Evolutionary conservation across 2,329 filamentous ascomycete genomes (phyloP).

Genomic region (Hypoxylon rubiginosum): DNA sequence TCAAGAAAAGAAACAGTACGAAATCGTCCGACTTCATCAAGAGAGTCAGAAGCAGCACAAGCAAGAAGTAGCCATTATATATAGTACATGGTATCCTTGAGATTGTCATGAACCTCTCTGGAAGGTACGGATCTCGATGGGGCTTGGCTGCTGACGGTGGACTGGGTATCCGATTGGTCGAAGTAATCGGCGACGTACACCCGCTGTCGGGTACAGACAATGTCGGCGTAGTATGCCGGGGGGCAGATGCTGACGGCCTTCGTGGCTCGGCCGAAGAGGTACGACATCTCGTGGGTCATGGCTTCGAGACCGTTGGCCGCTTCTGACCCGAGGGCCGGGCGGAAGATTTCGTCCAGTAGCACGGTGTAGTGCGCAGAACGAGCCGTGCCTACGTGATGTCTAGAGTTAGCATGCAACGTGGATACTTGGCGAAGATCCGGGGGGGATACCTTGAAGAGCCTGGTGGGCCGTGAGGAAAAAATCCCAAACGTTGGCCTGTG

Average conservation of each 20-base stretch:
- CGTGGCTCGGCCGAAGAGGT: slow-evolving; percentile 87
- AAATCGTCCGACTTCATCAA: neutral
- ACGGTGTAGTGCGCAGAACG: slow-evolving; percentile 89
- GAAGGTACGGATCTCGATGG: slow-evolving; percentile 28
- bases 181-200: slow-evolving; percentile 77
- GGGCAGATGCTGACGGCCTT: slow-evolving; percentile 90
- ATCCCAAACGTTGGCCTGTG: slow-evolving; percentile 81
- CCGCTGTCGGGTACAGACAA: slow-evolving; percentile 83
- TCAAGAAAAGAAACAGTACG: neutral
- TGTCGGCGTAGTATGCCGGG: slow-evolving; percentile 90
- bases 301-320: slow-evolving; percentile 78
- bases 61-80: slow-evolving; percentile 54
- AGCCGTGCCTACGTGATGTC: slow-evolving; percentile 67
- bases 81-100: slow-evolving; percentile 69
- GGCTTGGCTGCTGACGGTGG: slow-evolving; percentile 20
- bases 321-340: slow-evolving; percentile 46
- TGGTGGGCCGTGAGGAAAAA: slow-evolving; percentile 88
- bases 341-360: slow-evolving; percentile 77
- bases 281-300: slow-evolving; percentile 84
- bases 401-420: slow-evolving; percentile 13
- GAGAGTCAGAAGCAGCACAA: neutral
- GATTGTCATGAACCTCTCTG: slow-evolving; percentile 56
- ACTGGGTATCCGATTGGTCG: slow-evolving; percentile 58
- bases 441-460: slow-evolving; percentile 76
- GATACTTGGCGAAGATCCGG: neutral